A percentile compares a stretch with the other conserved stretches of the same genome.
These are phyloP conservation scores for Coemansia sp. DNA, from an alignment of 192 early-diverging fungal species.

Conservation along the genomic window DNA sequence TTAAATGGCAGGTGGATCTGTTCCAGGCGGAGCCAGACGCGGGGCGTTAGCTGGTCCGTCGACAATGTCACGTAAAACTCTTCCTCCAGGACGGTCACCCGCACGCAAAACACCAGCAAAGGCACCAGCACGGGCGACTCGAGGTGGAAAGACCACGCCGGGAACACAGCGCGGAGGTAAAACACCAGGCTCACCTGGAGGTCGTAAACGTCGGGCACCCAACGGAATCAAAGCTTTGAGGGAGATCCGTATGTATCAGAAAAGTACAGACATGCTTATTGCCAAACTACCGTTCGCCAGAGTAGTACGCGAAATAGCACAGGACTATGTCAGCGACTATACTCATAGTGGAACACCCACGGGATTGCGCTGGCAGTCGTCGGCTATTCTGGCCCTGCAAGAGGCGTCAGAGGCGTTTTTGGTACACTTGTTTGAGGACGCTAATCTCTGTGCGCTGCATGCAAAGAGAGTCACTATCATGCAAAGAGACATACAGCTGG, in stretches of 20 bases:
- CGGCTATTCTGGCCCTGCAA: slow-evolving; percentile 79
- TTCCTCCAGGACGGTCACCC: slow-evolving; percentile 12
- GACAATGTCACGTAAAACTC: slow-evolving; percentile 36
- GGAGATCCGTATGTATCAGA: slow-evolving; percentile 88
- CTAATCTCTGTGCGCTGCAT: slow-evolving; percentile 92
- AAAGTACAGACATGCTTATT: slow-evolving; percentile 76
- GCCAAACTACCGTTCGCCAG: slow-evolving; percentile 89
- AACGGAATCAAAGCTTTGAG: slow-evolving; percentile 77
- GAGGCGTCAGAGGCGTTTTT: slow-evolving; percentile 82
- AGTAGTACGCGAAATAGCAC: slow-evolving; percentile 73
- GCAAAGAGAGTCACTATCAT: slow-evolving; percentile 94
- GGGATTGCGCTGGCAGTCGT: slow-evolving; percentile 72
- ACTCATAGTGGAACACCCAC: slow-evolving; percentile 41
- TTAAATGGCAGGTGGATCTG: slow-evolving; percentile 20
- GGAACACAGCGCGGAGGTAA: slow-evolving; percentile 10
- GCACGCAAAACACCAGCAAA: slow-evolving; percentile 3
- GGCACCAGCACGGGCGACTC: slow-evolving; percentile 17
- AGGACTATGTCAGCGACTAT: slow-evolving; percentile 56
- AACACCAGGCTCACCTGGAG: slow-evolving; percentile 9
- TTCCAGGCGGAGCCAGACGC: slow-evolving; percentile 36
- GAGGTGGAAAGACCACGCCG: slow-evolving; percentile 34
- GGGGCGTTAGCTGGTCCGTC: slow-evolving; percentile 24
- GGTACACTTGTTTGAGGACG: slow-evolving; percentile 88
- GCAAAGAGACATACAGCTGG: slow-evolving; percentile 91
- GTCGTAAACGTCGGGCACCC: slow-evolving; percentile 38